Evolutionary conservation across 345 rosid species (phyloP), one percentile per base, ranked within the genome.

Genomic region (Gossypium anomalum): DNA sequence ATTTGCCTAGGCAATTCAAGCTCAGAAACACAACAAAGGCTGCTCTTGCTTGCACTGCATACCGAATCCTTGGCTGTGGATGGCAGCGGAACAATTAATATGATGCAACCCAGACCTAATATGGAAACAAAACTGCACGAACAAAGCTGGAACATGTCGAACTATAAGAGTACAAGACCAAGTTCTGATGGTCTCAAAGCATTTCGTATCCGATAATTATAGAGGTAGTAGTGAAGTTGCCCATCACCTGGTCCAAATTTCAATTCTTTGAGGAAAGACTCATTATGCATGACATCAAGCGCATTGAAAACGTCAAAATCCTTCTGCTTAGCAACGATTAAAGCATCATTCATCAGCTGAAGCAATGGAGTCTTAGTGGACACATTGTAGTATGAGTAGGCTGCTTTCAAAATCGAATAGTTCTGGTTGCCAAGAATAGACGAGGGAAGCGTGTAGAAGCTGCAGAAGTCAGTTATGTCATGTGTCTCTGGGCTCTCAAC

Each of bases 161-260:
- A 75, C 83, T 89, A 94, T 74, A 94, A 78, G 76, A 94, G 97
- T 47, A 94, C 93, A 63, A 92, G 94, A 63, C 98, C 97, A 59
- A 94, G 97, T 76, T 92, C 91, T 1, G 94, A 77, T 49, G 98
- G 81, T 79, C 80, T 82, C 83, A 94, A 75, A 2, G 92, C 84
- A 47, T 80, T 80, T 76, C 64, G 80, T n/a, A 88, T 13, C 51
- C 94, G 89, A 74, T 92, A 92, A 70, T 94, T 94, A 19, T 90
- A 94, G 61, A 92, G 90, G 75, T 94, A 92, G 80, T 92, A 92
- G 82, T 90, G 98, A 71, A 92, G 97, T 68, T 94, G 94, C 57
- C 98, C 97, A 79, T 89, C 97, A 62, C 98, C 97, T 13, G 97
- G 97, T 15, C 97, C 97, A 53, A 92, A 94, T 82, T 94, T 94